Evolutionary conservation across 345 rosid species (phyloP).

Genomic region (Ceriops tagal): DNA sequence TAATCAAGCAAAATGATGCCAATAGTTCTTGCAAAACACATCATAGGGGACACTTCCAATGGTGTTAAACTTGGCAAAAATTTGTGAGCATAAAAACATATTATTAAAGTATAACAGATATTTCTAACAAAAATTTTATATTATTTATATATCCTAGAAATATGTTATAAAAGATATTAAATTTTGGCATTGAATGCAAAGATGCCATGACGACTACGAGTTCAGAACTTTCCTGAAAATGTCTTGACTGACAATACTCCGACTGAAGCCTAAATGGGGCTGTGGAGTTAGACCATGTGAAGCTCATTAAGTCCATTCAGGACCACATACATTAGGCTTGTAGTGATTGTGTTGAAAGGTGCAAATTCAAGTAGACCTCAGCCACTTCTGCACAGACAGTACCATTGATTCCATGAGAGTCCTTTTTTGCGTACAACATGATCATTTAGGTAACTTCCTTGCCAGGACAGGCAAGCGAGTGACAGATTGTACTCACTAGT

Average conservation of each 20-base stretch:
- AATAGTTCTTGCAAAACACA: no score
- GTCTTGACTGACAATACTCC: not conserved
- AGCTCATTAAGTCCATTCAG: not conserved
- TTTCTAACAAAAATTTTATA: no score
- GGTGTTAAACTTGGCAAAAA: no score
- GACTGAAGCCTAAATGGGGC: not conserved
- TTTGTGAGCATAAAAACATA: no score
- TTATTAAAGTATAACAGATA: no score
- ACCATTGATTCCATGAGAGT: not conserved
- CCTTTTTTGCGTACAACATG: not conserved
- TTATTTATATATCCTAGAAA: no score
- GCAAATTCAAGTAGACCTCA: not conserved
- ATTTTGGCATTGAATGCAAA: not conserved
- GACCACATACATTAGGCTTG: conserved; percentile 1
- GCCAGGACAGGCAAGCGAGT: not conserved
- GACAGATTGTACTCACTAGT: not conserved
- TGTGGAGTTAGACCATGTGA: not conserved
- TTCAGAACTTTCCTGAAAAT: not conserved
- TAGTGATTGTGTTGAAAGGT: not conserved
- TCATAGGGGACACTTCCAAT: no score
- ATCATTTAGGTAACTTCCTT: conserved; percentile 1
- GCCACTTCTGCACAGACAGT: conserved; percentile 3
- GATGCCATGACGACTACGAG: not conserved
- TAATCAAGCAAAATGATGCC: no score
- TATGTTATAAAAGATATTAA: no score